Evolutionary conservation across 1,139 yeast species (phyloP), one percentile per base, ranked within the genome.

Genomic region (Protomyces arabidopsidicola): DNA sequence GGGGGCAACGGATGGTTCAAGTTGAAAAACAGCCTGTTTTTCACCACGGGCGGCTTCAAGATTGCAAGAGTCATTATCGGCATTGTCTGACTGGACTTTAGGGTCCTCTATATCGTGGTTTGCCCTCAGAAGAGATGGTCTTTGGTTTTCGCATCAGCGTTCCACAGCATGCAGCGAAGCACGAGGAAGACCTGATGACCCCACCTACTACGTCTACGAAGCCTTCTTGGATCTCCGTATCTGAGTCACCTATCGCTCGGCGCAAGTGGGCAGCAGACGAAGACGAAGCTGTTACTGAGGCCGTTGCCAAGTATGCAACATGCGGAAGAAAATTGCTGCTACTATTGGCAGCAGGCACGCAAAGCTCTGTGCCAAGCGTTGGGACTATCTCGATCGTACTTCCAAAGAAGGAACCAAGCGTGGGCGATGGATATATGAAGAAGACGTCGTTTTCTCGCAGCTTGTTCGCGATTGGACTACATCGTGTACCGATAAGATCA

Each of bases 331-430:
- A 20, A 53, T 54, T 2, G 59, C 57, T 8, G 57, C 35, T 14
- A 34, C 50, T 20, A 27, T 54, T 31, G 39, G 22, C 50, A 27
- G 22, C 53, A 20, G 57, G 35, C 20, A 27, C 12, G 39, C 57
- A 53, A 54, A 38, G 57, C 39, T 38, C 10, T 54, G 57, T 27
- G 48, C 57, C 35, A 54, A 38, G 51, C 48, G 57, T 9, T 54
- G 57, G 57, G 51, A 54, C 35, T 38, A 42, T 27, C 35, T 42
- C 16, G 51, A 38, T 12, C 48, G 35, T 27, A 54, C 57, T 35
- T 10, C 51, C n/a, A 27, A 10, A 12, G 31, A 34, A 20, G 55
- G 55, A 14, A 18, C 38, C 24, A 38, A 54, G 51, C 31, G 36
- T 9, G 57, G 57, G 5, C 57, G 57, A 9, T 54, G 57, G 57